Base-by-base conservation (phyloP, 2,329 filamentous ascomycete species). In the Penicillium sp. region DNA sequence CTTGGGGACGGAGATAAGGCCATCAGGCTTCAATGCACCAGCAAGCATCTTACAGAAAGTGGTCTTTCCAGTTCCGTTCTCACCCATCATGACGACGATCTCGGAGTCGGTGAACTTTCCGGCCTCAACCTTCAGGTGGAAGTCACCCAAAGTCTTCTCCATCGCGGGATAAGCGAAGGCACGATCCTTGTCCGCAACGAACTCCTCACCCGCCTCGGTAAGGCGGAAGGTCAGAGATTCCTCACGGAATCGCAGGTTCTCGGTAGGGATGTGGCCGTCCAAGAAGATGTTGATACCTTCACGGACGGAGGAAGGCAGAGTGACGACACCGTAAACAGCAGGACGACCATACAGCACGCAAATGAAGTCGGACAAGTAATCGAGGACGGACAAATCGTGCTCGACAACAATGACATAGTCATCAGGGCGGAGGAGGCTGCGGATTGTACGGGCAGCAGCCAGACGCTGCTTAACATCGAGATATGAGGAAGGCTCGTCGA, bases 201-300 rank as follows among this genome's bases (percentile, higher is more conserved):
- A 95, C 47, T 97, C 93, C 61, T 99, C 94, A 38, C 89, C 85
- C 53, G 89, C 89, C 71, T 97, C 94, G 45, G 89, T 86, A 61
- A 97, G 90, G 67, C 92, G 89, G 87, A 99, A 99, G 47, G 93
- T 94, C 61, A 99, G 81, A 57, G 92, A 96, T 73, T 99, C 94
- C 56, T 97, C 92, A 69, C 94, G 89, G 89, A 99, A 97, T 68
- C 94, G 92, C 79, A 99, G 78, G 79, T 99, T 99, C 80, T 99
- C 94, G 2, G 94, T 97, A 20, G 94, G 94, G 57, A 97, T 96
- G 77, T 97, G 92, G 64, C 94, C 94, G 69, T 99, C 94, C 54
- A 99, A 82, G 87, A 97, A 99, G 74, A 97, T 96, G 74, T 97
- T 97, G 86, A 97, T 97, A 77, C 92, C 94, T 85, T 99, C 94